Evolutionary conservation across 352 stramenopile genomes (phyloP).

Genomic region (Phytopythium boreale): DNA sequence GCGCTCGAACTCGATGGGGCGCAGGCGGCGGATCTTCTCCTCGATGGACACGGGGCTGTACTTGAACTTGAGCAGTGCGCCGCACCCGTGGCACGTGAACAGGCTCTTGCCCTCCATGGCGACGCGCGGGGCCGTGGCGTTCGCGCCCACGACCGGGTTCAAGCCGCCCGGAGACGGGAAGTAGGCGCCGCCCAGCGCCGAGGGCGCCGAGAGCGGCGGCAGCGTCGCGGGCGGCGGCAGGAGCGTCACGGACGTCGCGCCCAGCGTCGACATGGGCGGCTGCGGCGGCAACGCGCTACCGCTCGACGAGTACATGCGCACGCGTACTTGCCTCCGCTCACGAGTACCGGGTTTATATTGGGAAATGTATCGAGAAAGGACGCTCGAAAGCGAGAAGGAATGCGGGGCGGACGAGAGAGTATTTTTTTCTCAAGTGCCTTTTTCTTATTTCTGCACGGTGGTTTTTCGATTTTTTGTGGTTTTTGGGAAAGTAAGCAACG

Average conservation of each 20-base stretch:
- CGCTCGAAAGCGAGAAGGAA: neutral
- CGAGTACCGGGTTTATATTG: neutral
- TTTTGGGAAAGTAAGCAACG: no score
- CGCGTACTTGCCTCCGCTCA: neutral
- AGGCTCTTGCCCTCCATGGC: constrained; percentile 75
- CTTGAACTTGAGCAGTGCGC: constrained; percentile 69
- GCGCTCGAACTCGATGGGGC: constrained; percentile 39
- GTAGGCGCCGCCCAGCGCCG: neutral
- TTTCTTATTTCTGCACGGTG: no score
- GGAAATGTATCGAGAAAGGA: constrained; percentile 2
- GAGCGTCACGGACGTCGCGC: neutral
- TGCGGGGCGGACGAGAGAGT: no score
- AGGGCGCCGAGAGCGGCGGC: constrained; percentile 9
- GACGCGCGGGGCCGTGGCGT: constrained; percentile 12
- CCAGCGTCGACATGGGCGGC: constrained; percentile 1
- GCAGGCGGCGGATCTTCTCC: constrained; percentile 56
- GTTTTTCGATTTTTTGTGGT: no score
- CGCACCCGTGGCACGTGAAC: constrained; percentile 74
- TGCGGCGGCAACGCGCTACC: neutral
- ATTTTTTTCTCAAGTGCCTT: no score
- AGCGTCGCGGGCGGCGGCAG: neutral
- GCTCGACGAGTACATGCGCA: neutral
- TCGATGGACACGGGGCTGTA: constrained; percentile 59
- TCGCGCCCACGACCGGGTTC: constrained; percentile 14
- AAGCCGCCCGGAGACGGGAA: constrained; percentile 6